Conservation (phyloP, 148 eudicot species). For the Beta vulgaris region DNA sequence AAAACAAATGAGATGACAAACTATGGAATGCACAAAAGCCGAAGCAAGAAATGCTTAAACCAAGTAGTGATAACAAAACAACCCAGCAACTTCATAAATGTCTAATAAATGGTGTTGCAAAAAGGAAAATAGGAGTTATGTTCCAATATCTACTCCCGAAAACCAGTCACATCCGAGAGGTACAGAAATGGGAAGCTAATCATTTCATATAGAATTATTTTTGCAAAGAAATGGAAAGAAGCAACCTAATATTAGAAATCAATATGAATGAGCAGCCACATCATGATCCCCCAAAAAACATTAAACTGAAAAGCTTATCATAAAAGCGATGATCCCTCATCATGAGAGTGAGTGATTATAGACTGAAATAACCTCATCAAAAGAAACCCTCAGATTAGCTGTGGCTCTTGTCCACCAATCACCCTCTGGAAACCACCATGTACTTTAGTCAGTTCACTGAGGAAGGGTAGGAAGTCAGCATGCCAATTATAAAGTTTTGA, state of each 20-base stretch:
- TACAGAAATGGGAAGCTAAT: too few species aligned
- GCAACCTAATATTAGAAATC: too few species aligned
- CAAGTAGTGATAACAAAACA: background rate
- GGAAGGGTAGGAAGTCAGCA: too few species aligned
- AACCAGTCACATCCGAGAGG: background rate
- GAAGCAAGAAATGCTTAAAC: background rate
- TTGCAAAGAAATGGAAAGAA: too few species aligned
- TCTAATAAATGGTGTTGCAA: background rate
- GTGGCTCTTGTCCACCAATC: constrained; percentile 42
- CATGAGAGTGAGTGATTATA: constrained; percentile 57
- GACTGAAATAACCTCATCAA: constrained; percentile 40
- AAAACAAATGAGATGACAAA: too few species aligned
- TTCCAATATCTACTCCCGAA: too few species aligned
- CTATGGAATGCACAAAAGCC: too few species aligned
- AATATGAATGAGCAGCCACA: background rate
- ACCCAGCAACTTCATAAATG: background rate
- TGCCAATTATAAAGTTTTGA: background rate
- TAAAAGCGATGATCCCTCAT: constrained; percentile 60
- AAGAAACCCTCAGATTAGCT: constrained; percentile 49
- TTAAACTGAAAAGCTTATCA: constrained; percentile 32
- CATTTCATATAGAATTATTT: too few species aligned
- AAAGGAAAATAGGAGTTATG: background rate
- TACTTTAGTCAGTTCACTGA: background rate
- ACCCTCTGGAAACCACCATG: constrained; percentile 27
- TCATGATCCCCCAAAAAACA: background rate